Conservation (phyloP, 1,284 basidiomycete genomes). For the Fomitopsis schrenkii region DNA sequence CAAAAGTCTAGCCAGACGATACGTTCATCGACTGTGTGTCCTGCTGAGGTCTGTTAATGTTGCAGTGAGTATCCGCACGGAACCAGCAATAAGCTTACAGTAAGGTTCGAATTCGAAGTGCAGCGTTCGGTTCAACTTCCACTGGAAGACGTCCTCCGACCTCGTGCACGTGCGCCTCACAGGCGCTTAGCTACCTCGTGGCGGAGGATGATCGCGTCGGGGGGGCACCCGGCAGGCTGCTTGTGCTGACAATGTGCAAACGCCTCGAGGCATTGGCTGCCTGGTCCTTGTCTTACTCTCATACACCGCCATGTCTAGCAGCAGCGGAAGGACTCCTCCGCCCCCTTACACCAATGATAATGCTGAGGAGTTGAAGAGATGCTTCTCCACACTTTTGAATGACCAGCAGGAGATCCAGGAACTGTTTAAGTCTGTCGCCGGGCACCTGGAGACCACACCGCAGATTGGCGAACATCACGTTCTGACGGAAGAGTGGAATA, state of each 20-base stretch:
- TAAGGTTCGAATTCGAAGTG: too few relatives aligned
- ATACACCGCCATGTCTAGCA: background rate
- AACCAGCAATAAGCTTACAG: too few relatives aligned
- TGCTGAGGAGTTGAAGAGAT: constrained; percentile 12
- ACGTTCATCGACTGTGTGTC: too few relatives aligned
- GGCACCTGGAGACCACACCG: constrained; percentile 18
- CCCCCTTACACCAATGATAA: constrained; percentile 5
- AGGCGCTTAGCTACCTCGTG: background rate
- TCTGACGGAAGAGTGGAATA: constrained; percentile 19
- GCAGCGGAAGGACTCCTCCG: background rate
- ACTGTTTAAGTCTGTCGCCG: constrained; percentile 21
- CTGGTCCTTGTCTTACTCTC: constrained; percentile 1
- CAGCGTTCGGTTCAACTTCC: too few relatives aligned
- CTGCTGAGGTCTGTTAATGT: too few relatives aligned
- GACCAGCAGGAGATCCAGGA: constrained; percentile 23
- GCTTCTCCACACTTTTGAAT: constrained; percentile 15
- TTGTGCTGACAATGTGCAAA: background rate
- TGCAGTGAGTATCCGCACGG: too few relatives aligned
- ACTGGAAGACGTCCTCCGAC: too few relatives aligned
- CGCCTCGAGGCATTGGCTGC: background rate
- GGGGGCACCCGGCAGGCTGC: background rate
- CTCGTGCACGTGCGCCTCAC: background rate
- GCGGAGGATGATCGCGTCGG: background rate
- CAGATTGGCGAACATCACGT: constrained; percentile 22
- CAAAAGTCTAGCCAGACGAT: too few relatives aligned